A percentile compares a stretch with the other conserved stretches of the same genome.
Evolutionary conservation across 306 rosid species (phyloP).

Genomic region (Fagus sylvatica): DNA sequence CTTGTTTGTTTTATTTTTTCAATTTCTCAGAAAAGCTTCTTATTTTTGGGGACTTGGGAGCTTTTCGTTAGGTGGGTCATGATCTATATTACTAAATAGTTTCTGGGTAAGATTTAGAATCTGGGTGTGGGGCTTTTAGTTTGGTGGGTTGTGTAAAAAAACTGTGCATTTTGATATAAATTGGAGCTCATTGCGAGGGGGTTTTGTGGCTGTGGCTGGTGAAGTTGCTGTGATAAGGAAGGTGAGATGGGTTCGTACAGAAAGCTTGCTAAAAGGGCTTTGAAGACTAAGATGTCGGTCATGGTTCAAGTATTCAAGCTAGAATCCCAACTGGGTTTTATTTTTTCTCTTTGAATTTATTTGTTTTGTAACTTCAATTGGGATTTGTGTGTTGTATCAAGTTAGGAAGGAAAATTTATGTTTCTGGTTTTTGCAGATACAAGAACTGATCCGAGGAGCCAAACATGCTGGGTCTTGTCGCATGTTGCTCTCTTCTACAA

Average conservation of each 20-base stretch:
- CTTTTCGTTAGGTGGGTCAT: constrained; percentile 21
- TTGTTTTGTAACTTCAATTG: neutral
- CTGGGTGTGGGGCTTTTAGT: neutral
- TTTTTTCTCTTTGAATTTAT: no score
- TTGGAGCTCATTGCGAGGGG: neutral
- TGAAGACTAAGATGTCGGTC: constrained; percentile 60
- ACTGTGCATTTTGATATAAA: no score
- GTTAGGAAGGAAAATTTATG: neutral
- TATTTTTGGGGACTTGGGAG: neutral
- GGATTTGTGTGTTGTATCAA: neutral
- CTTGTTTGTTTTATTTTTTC: neutral
- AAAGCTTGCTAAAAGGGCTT: constrained; percentile 52
- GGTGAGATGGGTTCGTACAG: constrained; percentile 51
- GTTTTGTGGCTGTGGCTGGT: constrained; percentile 5
- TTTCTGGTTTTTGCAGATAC: constrained; percentile 10
- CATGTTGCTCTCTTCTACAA: no score
- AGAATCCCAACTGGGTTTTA: constrained; percentile 3
- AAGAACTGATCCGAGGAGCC: constrained; percentile 32
- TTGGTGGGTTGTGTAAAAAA: no score
- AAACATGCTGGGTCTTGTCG: constrained; percentile 41
- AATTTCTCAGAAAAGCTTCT: neutral
- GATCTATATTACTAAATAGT: neutral
- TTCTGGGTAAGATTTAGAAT: constrained; percentile 6
- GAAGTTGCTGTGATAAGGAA: constrained; percentile 9
- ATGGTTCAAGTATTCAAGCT: constrained; percentile 52